Conservation (phyloP, 805 yeast species). For the Limtongozyma cylindracea region DNA sequence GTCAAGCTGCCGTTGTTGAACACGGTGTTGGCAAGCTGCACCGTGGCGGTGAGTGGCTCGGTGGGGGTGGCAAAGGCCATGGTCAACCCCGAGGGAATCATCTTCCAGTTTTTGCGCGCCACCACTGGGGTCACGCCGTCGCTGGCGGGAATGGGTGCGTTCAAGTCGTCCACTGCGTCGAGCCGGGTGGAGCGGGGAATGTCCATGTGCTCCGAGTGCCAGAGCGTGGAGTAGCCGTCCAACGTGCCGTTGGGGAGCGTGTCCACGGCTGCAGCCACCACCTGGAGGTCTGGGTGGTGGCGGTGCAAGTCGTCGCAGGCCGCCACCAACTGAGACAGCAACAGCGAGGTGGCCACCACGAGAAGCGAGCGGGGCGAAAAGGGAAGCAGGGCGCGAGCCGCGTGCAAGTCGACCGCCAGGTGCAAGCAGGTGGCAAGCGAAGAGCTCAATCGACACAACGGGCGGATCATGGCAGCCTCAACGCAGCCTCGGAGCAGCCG, state of each 20-base stretch:
- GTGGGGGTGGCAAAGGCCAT: no score
- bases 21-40: slow-evolving; percentile 12
- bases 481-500: no score
- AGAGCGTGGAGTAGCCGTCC: slow-evolving; percentile 13
- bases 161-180: slow-evolving; percentile 6
- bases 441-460: no score
- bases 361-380: no score
- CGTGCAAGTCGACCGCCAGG: no score
- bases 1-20: slow-evolving; percentile 10
- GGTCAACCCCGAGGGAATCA: no score
- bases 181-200: slow-evolving; percentile 4
- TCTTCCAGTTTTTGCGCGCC: slow-evolving; percentile 14
- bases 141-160: slow-evolving; percentile 6
- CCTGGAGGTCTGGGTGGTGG: slow-evolving; percentile 7
- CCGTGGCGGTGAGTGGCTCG: slow-evolving; percentile 5
- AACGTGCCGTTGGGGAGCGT: slow-evolving; percentile 8
- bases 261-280: slow-evolving; percentile 15
- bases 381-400: no score
- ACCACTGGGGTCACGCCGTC: slow-evolving; percentile 11
- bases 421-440: no score
- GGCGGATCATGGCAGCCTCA: no score
- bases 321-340: no score
- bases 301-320: no score
- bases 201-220: slow-evolving; percentile 8
- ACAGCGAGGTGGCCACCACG: no score